Evolutionary conservation across 345 rosid species (phyloP).

Genomic region (Sonneratia caseolaris): DNA sequence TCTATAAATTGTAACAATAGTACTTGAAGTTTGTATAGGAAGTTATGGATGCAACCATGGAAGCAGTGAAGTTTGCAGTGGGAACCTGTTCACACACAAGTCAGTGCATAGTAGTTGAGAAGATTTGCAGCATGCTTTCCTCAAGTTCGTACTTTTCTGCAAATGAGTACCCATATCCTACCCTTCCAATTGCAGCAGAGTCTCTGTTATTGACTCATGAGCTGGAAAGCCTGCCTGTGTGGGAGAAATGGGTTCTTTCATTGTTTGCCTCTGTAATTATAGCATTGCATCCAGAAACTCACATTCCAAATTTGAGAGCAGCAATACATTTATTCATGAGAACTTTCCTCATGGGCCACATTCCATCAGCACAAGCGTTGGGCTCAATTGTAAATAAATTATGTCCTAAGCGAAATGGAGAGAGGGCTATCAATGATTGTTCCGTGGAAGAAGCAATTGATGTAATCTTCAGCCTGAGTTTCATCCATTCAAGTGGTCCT

Average conservation of each 20-base stretch:
- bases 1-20: neutral
- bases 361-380: constrained; percentile 71
- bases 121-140: constrained; percentile 44
- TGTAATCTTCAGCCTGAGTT: constrained; percentile 33
- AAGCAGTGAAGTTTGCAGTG: constrained; percentile 54
- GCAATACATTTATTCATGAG: constrained; percentile 32
- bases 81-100: constrained; percentile 53
- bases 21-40: constrained; percentile 31
- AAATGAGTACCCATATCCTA: constrained; percentile 27
- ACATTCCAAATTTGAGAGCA: constrained; percentile 50
- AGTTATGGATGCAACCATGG: constrained; percentile 57
- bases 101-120: constrained; percentile 56
- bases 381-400: constrained; percentile 83
- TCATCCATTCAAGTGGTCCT: constrained; percentile 13
- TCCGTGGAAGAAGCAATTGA: constrained; percentile 63
- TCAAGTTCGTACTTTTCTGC: constrained; percentile 34
- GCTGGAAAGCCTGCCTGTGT: constrained; percentile 22
- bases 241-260: constrained; percentile 66
- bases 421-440: constrained; percentile 23
- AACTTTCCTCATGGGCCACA: constrained; percentile 44
- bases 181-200: constrained; percentile 21
- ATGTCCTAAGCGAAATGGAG: constrained; percentile 24
- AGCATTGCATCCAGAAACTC: constrained; percentile 50
- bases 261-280: constrained; percentile 65
- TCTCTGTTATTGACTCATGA: constrained; percentile 21